Conservation (phyloP, 2,329 filamentous ascomycete species). For the Colletotrichum brevisporum region DNA sequence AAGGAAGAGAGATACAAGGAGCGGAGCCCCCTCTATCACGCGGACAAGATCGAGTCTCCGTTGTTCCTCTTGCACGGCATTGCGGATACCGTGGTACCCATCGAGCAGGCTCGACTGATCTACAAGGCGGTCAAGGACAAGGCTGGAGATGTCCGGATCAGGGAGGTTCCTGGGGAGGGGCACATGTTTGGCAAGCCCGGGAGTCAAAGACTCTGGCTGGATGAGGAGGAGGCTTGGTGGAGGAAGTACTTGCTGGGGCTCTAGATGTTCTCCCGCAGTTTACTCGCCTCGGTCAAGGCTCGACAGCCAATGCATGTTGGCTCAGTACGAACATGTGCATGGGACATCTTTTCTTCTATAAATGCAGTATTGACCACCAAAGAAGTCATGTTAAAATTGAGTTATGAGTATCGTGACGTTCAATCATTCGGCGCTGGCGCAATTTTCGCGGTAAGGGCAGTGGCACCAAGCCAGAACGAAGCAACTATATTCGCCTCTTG, state of each 20-base stretch:
- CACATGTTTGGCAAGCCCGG: conserved; percentile 62
- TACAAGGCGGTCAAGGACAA: conserved; percentile 57
- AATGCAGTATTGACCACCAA: no score
- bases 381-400: no score
- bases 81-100: conserved; percentile 69
- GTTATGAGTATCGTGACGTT: not conserved
- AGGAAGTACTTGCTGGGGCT: conserved; percentile 52
- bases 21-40: conserved; percentile 64
- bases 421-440: conserved; percentile 48
- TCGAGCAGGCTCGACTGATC: conserved; percentile 69
- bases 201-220: conserved; percentile 55
- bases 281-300: no score
- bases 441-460: conserved; percentile 47
- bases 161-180: conserved; percentile 64
- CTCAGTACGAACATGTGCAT: no score
- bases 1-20: conserved; percentile 58
- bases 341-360: no score
- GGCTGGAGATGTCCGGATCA: conserved; percentile 60
- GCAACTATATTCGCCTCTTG: no score
- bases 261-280: not conserved
- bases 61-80: conserved; percentile 70
- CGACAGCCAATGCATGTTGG: no score
- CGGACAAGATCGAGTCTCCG: conserved; percentile 62
- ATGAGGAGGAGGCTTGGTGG: conserved; percentile 65
- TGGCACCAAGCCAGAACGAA: conserved; percentile 16